Base-by-base conservation (phyloP, 768 basidiomycete species). In the Aureoboletus auriporus region DNA sequence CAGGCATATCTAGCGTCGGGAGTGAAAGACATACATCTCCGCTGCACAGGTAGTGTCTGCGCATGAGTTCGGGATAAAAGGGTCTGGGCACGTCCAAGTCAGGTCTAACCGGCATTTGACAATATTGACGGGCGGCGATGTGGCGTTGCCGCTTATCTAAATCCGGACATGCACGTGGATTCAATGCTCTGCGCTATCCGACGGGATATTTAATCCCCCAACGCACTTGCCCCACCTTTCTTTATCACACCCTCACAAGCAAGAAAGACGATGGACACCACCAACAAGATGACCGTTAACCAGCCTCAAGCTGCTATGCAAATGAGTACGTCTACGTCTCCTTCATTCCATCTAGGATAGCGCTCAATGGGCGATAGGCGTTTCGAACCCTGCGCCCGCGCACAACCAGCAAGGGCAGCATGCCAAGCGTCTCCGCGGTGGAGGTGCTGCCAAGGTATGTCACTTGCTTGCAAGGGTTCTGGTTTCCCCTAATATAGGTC, bases 371-470 rank as follows among this genome's bases (percentile, higher is more conserved):
- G 8, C 4, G 3, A 9, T 44, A 83, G 81, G 69, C 55, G 71
- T 72, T 6, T 73, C 76, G 69, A 75, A 70, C 62, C 72, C 74
- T 13, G 66, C 73, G 17, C 62, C 73, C 17, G 60, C 68, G 8
- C 67, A 72, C 42, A 69, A 73, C 47, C 70, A 76, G 49, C 69
- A 67, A 50, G 67, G 70, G 20, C 63, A 74, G 50, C 69, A 69
- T 37, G 78, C 81, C 5, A 73, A 71, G 46, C 80, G 84, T 51
- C 62, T 88, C 42, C 81, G 86, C 47, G 86, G 86, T 51, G 86
- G 82, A 59, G 86, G 85, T 52, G 84, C 79, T 39, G 84, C 60
- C 28, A 85, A 78, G 76, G 84, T 84, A 50, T 45, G 54, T 48
- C 31, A 4, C 33, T 28, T 36, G 0, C 43, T 43, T 26, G 16